Conservation (phyloP, 768 basidiomycete species). For the Lyophyllum atratum region DNA sequence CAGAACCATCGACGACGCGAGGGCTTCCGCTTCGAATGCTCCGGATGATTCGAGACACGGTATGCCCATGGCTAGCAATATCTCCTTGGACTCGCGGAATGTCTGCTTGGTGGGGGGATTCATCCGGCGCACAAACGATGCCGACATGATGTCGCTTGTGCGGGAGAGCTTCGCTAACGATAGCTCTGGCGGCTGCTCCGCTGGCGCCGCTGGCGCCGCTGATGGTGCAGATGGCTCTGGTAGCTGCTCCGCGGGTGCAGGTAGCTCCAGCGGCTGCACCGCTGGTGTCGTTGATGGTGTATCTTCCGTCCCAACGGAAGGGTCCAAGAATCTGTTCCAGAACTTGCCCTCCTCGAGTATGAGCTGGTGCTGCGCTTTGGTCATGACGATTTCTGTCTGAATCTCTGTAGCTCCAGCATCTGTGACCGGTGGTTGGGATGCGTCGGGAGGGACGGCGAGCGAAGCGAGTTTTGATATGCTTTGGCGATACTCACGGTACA, state of each 20-base stretch:
- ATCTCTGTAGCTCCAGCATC: slow-evolving; percentile 29
- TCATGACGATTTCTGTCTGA: slow-evolving; percentile 49
- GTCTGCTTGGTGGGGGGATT: slow-evolving; percentile 63
- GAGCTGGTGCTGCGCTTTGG: slow-evolving; percentile 63
- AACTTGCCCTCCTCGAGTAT: slow-evolving; percentile 60
- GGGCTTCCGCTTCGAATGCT: slow-evolving; percentile 82
- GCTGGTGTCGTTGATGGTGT: background rate
- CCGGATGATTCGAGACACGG: slow-evolving; percentile 70
- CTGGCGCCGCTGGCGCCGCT: background rate
- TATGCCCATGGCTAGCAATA: slow-evolving; percentile 81
- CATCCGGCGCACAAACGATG: slow-evolving; percentile 65
- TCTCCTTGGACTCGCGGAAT: slow-evolving; percentile 69
- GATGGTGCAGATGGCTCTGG: background rate
- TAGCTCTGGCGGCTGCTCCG: background rate
- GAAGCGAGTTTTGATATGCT: slow-evolving; percentile 46
- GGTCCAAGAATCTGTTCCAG: slow-evolving; percentile 63
- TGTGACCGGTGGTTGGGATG: slow-evolving; percentile 12
- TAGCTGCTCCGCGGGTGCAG: background rate
- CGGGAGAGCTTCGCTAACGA: slow-evolving; percentile 24
- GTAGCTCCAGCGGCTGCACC: too few species aligned
- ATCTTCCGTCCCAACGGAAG: slow-evolving; percentile 29
- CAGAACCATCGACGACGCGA: slow-evolving; percentile 77
- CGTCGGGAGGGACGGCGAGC: slow-evolving; percentile 30
- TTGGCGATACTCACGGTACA: slow-evolving; percentile 52
- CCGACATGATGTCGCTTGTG: slow-evolving; percentile 57